Base-by-base conservation (phyloP, 192 early-diverging fungal genomes). In the Coemansia sp. region DNA sequence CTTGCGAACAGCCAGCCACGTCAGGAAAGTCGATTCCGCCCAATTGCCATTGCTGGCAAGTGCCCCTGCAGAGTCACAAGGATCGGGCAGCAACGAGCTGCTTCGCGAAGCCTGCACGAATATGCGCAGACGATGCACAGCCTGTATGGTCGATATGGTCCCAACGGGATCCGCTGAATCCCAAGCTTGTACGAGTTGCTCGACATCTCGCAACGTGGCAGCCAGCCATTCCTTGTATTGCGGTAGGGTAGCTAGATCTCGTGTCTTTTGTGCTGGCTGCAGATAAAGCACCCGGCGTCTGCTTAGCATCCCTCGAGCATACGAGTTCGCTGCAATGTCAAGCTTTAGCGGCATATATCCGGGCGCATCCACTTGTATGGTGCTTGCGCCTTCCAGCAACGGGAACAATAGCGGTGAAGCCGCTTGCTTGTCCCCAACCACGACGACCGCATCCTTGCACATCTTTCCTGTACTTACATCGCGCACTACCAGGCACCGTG, bases 401-500 rank as follows among this genome's bases (percentile, higher is more conserved):
- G 51, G 56, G 50, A 76, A 57, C 10, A 45, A 47, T 38, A 60
- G 40, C 17, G 71, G 66, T 11, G 66, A 53, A 11, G 31, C 32
- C 3, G 43, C 46, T 8, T 31, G n/a, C 5, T 3, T 23, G 10
- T 12, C 23, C 8, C 48, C 65, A 12, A 77, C 3, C 6, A 45
- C 46, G 16, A 59, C 51, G 5, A 40, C 55, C n/a, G 60, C 69
- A 43, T 60, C 56, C 5, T 26, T 30, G 28, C 67, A 70, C 49
- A 77, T 63, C 6, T 30, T 21, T n/a, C 64, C 69, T 1, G 55
- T 60, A 12, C 11, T 11, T 0, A 60, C 69, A 20, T 71, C 62
- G 9, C 69, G 74, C 51, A 71, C 64, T 4, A 67, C 40, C 30
- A 77, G 53, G 40, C 68, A 71, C 31, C 74, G 74, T 46, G 63